A percentile compares a stretch with the other conserved stretches of the same genome.
phyloP scores from a whole-genome alignment of 2,329 filamentous ascomycete genomes.

The Arachnomyces sp. region DNA sequence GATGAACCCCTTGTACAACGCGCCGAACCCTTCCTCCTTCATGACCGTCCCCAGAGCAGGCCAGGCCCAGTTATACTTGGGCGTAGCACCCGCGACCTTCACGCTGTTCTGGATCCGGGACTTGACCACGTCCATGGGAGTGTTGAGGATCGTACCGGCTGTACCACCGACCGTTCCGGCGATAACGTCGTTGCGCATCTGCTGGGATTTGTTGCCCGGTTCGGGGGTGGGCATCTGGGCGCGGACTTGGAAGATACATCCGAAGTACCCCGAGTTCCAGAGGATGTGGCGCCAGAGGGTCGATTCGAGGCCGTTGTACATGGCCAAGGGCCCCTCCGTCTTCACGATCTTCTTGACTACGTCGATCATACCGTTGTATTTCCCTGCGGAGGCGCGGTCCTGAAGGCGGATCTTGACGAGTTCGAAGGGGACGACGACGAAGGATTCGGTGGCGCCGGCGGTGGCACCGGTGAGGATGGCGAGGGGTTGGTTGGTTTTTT shows the following conservation, averaged over 20 bases:
- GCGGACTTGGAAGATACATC: conserved; percentile 95
- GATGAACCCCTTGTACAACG: conserved; percentile 94
- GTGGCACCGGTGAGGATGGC: conserved; percentile 90
- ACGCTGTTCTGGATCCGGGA: conserved; percentile 92
- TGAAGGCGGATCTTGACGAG: conserved; percentile 97
- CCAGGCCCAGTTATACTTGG: conserved; percentile 99
- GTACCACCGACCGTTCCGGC: conserved; percentile 85
- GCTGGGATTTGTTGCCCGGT: conserved; percentile 58
- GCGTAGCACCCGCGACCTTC: conserved; percentile 67
- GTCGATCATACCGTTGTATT: conserved; percentile 47
- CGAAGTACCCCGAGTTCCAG: conserved; percentile 96
- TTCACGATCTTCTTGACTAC: conserved; percentile 61
- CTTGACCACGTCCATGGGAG: conserved; percentile 95
- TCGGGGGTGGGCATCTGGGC: conserved; percentile 71
- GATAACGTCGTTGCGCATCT: conserved; percentile 80
- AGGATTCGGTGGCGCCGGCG: conserved; percentile 88
- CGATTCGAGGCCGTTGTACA: conserved; percentile 95
- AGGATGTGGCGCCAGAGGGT: conserved; percentile 92
- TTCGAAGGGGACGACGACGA: conserved; percentile 97
- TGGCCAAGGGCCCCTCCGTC: conserved; percentile 72
- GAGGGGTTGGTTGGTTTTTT: conserved; percentile 84
- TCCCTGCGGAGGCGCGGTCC: conserved; percentile 85
- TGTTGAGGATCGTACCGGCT: conserved; percentile 84
- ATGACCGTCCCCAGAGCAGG: conserved; percentile 76
- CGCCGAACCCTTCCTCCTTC: conserved; percentile 84